phyloP scores from a whole-genome alignment of 1,284 basidiomycete species.

The Peniophora sp. region DNA sequence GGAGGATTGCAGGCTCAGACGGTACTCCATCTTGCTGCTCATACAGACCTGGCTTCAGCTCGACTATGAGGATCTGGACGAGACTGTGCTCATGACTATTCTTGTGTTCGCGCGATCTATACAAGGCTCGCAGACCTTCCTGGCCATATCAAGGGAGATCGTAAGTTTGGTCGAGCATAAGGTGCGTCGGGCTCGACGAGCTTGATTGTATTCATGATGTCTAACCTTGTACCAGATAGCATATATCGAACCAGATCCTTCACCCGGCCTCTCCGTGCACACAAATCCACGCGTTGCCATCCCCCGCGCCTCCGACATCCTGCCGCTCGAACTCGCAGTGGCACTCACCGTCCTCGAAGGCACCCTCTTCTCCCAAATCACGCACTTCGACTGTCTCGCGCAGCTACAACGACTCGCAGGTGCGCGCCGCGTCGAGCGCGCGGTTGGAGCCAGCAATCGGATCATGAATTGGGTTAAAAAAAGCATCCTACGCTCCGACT shows the following conservation, averaged over 20 bases:
- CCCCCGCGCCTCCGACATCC: slow-evolving; percentile 15
- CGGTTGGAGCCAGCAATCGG: slow-evolving; percentile 27
- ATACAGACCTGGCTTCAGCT: slow-evolving; percentile 29
- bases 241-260: background rate
- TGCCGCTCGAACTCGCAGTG: slow-evolving; percentile 29
- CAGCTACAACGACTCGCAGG: slow-evolving; percentile 23
- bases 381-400: slow-evolving; percentile 33
- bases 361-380: slow-evolving; percentile 27
- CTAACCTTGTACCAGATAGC: background rate
- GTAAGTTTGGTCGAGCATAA: slow-evolving; percentile 17
- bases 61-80: slow-evolving; percentile 21
- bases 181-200: slow-evolving; percentile 8
- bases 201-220: background rate
- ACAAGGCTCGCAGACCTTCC: slow-evolving; percentile 22
- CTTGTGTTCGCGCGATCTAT: slow-evolving; percentile 24
- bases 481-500: slow-evolving; percentile 27
- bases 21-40: slow-evolving; percentile 21
- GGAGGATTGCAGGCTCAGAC: too few species aligned
- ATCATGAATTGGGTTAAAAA: slow-evolving; percentile 36
- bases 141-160: slow-evolving; percentile 23
- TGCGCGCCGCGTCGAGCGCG: slow-evolving; percentile 22
- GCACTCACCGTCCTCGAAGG: slow-evolving; percentile 35
- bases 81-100: slow-evolving; percentile 25
- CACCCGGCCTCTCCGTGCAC: background rate
- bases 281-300: background rate